Percentiles rank a stretch among this genome's conserved stretches.
phyloP scores from a whole-genome alignment of 768 basidiomycete species.

The Kockovaella imperatae region DNA sequence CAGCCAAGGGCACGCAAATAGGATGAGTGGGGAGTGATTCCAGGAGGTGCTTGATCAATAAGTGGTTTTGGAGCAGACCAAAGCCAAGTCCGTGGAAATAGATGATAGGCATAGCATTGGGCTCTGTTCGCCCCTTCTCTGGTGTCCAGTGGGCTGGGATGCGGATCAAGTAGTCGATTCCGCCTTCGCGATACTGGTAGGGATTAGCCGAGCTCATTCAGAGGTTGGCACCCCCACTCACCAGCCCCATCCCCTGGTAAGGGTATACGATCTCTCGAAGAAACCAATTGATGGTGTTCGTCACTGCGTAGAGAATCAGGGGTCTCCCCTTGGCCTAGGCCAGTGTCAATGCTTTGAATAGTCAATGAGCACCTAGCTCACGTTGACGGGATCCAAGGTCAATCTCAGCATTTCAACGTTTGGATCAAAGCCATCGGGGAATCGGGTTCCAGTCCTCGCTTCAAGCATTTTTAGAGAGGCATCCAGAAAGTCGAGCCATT shows the following conservation, averaged over 20 bases:
- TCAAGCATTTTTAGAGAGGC: constrained; percentile 59
- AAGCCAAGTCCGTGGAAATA: constrained; percentile 86
- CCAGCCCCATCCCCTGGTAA: constrained; percentile 47
- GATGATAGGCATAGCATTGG: constrained; percentile 55
- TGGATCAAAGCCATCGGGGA: constrained; percentile 58
- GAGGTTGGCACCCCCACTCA: constrained; percentile 46
- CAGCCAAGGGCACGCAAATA: constrained; percentile 69
- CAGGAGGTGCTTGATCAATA: constrained; percentile 48
- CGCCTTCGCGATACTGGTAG: constrained; percentile 51
- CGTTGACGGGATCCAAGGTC: constrained; percentile 67
- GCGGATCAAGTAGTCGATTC: constrained; percentile 73
- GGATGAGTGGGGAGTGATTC: constrained; percentile 58
- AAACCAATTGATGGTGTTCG: constrained; percentile 24
- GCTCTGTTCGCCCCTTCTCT: constrained; percentile 49
- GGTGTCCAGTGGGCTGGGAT: constrained; percentile 62
- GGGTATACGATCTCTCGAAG: constrained; percentile 27
- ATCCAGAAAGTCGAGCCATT: constrained; percentile 52
- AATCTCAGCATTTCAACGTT: constrained; percentile 55
- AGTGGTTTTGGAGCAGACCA: constrained; percentile 59
- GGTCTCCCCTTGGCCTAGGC: constrained; percentile 48
- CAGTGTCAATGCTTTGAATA: neutral
- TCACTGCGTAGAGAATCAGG: constrained; percentile 47
- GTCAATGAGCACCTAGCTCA: constrained; percentile 49
- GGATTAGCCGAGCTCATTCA: neutral
- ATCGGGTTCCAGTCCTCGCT: constrained; percentile 59